Percentiles rank a stretch among this genome's conserved stretches.
Conservation (phyloP, 2,329 filamentous ascomycete species). For the Colletotrichum sp. region DNA sequence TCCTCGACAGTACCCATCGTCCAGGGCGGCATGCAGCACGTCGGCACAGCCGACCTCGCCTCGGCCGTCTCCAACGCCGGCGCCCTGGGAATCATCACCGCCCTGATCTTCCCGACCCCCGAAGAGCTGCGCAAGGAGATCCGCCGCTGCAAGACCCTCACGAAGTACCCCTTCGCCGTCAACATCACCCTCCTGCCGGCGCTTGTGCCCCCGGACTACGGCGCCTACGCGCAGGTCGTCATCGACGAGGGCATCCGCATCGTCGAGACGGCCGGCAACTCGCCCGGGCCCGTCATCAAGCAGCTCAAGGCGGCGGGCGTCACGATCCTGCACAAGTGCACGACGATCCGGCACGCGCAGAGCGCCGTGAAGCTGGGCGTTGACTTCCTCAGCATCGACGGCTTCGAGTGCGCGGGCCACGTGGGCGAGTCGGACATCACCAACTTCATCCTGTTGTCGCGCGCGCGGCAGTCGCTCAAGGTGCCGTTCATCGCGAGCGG, state of each 20-base stretch:
- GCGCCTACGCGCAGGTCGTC: constrained; percentile 87
- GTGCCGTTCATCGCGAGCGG: constrained; percentile 96
- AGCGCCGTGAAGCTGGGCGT: constrained; percentile 93
- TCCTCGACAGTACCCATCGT: constrained; percentile 71
- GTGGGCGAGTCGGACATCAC: constrained; percentile 88
- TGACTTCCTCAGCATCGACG: constrained; percentile 95
- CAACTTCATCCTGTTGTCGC: constrained; percentile 86
- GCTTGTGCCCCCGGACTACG: constrained; percentile 90
- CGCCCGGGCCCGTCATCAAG: constrained; percentile 86
- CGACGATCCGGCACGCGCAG: constrained; percentile 90
- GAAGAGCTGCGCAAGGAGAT: constrained; percentile 95
- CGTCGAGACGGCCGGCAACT: constrained; percentile 92
- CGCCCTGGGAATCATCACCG: constrained; percentile 82
- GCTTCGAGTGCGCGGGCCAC: constrained; percentile 94
- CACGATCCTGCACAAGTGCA: constrained; percentile 95
- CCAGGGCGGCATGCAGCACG: constrained; percentile 88
- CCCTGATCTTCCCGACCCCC: constrained; percentile 90
- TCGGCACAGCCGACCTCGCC: constrained; percentile 81
- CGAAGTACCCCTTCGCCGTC: constrained; percentile 82
- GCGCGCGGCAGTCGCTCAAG: constrained; percentile 81
- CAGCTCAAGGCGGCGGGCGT: constrained; percentile 82
- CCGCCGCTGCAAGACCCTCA: constrained; percentile 81
- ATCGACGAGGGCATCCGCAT: constrained; percentile 92
- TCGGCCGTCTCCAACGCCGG: constrained; percentile 82
- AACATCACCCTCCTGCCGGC: constrained; percentile 94